A percentile compares a stretch with the other conserved stretches of the same genome.
Conservation (phyloP, 2,329 filamentous ascomycete genomes). For the Aspergillus texensis region DNA sequence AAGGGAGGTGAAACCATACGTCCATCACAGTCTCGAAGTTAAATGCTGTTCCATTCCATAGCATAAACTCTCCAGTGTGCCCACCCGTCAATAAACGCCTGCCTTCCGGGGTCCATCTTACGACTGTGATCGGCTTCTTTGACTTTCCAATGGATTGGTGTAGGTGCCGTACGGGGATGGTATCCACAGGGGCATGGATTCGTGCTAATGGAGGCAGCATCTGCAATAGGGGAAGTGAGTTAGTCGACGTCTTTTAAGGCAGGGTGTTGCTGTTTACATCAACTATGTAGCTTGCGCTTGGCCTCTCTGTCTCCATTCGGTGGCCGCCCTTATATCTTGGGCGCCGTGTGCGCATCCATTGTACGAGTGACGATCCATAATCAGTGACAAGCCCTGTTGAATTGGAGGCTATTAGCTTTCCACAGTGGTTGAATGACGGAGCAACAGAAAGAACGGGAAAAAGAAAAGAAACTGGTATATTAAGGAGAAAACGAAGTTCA, state of each 20-base stretch:
- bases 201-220: conserved; percentile 85
- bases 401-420: conserved; percentile 19
- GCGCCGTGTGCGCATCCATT: conserved; percentile 85
- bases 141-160: conserved; percentile 99
- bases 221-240: conserved; percentile 47
- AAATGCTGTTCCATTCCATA: conserved; percentile 99
- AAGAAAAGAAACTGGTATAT: neutral
- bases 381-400: conserved; percentile 81
- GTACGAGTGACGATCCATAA: conserved; percentile 84
- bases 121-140: conserved; percentile 95
- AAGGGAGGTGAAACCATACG: conserved; percentile 37
- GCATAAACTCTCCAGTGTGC: conserved; percentile 94
- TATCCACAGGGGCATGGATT: conserved; percentile 74
- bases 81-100: conserved; percentile 88
- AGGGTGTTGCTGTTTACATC: conserved; percentile 62
- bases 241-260: conserved; percentile 13
- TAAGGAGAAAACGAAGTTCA: neutral
- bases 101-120: conserved; percentile 96
- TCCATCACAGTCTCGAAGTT: conserved; percentile 99
- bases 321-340: conserved; percentile 74
- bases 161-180: conserved; percentile 90
- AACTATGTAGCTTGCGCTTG: conserved; percentile 85
- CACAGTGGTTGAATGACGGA: neutral
- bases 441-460: neutral
- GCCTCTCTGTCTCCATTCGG: conserved; percentile 76